Percentiles rank a stretch among this genome's conserved stretches.
These are phyloP conservation scores for Lepiota subincarnata DNA, from an alignment of 768 basidiomycete species.

Conservation along the genomic window DNA sequence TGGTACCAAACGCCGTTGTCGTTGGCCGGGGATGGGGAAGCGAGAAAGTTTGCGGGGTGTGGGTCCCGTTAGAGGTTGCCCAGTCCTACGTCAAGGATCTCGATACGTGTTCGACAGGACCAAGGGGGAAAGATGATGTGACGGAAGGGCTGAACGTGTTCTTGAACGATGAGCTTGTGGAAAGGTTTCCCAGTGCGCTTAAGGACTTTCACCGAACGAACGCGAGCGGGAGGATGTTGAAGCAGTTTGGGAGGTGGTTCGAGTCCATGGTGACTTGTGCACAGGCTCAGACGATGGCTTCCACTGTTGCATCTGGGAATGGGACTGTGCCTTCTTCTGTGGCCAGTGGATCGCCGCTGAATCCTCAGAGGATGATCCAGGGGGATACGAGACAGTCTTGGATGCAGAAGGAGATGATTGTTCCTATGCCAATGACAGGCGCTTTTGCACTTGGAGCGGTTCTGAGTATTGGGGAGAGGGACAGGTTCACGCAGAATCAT, in stretches of 20 bases:
- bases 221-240: constrained; percentile 41
- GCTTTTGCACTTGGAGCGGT: constrained; percentile 14
- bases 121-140: constrained; percentile 19
- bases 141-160: constrained; percentile 43
- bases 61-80: constrained; percentile 63
- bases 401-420: constrained; percentile 13
- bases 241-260: constrained; percentile 66
- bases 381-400: constrained; percentile 14
- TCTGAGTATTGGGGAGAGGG: constrained; percentile 7
- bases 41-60: constrained; percentile 53
- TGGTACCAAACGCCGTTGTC: constrained; percentile 43
- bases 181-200: constrained; percentile 59
- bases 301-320: constrained; percentile 14
- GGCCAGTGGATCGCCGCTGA: background rate
- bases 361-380: constrained; percentile 19
- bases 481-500: constrained; percentile 7
- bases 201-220: constrained; percentile 53
- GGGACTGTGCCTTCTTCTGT: constrained; percentile 13
- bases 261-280: constrained; percentile 42
- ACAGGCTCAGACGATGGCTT: constrained; percentile 17
- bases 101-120: constrained; percentile 21
- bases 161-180: constrained; percentile 56
- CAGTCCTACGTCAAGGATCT: constrained; percentile 50
- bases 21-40: constrained; percentile 55
- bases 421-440: constrained; percentile 6